These are phyloP conservation scores for Phaeodactylum tricornutum DNA, from an alignment of 108 stramenopile genomes.

Conservation along the genomic window DNA sequence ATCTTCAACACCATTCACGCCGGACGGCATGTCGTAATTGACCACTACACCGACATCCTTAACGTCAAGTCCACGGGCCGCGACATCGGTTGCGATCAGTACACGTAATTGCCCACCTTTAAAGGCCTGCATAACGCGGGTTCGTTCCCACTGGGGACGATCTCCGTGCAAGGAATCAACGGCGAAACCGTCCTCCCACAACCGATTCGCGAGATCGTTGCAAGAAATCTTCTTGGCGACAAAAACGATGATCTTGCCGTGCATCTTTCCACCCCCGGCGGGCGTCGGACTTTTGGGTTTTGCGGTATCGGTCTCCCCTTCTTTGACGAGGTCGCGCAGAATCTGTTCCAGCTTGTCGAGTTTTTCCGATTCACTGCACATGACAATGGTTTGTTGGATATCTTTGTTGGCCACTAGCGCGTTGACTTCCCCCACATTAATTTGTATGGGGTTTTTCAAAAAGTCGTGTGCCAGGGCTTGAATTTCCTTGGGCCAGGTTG, in stretches of 20 bases:
- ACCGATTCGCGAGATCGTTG: constrained; percentile 75
- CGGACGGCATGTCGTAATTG: constrained; percentile 94
- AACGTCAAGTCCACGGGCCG: constrained; percentile 96
- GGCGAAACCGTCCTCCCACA: constrained; percentile 88
- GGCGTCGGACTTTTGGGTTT: constrained; percentile 17
- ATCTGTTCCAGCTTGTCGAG: constrained; percentile 84
- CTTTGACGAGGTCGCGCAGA: constrained; percentile 75
- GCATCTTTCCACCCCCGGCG: constrained; percentile 61
- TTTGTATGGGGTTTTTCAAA: constrained; percentile 89
- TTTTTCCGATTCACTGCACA: constrained; percentile 86
- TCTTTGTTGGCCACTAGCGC: constrained; percentile 90
- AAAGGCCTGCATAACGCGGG: constrained; percentile 91
- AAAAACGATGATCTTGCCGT: constrained; percentile 84
- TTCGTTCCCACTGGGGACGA: constrained; percentile 92
- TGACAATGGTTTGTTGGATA: constrained; percentile 84
- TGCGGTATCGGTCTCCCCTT: constrained; percentile 26
- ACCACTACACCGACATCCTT: constrained; percentile 96
- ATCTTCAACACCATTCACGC: constrained; percentile 83
- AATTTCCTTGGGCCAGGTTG: constrained; percentile 98
- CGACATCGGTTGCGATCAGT: constrained; percentile 98
- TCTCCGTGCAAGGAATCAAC: constrained; percentile 97
- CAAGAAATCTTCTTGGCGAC: constrained; percentile 83
- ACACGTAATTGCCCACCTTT: constrained; percentile 79
- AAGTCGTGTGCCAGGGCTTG: constrained; percentile 95
- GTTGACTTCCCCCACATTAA: constrained; percentile 92